Evolutionary conservation across 1,139 yeast species (phyloP).

Genomic region (Blastobotrys raffinosifermentans): DNA sequence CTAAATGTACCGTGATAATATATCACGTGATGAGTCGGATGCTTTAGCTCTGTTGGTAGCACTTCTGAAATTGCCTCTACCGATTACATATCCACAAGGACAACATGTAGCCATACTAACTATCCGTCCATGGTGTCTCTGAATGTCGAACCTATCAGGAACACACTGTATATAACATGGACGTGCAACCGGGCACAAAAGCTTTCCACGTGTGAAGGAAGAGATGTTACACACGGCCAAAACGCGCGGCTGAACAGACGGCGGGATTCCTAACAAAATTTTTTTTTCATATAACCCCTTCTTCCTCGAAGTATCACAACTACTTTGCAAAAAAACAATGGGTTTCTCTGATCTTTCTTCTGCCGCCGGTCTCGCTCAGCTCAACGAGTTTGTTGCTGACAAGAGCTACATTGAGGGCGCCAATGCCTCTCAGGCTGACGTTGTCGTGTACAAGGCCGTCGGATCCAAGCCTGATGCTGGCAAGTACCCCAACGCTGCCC

Average conservation of each 20-base stretch:
- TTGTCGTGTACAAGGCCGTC: constrained; percentile 86
- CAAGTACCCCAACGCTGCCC: constrained; percentile 88
- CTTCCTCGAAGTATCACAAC: background rate
- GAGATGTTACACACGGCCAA: no score
- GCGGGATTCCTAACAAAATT: no score
- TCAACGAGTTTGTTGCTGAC: constrained; percentile 83
- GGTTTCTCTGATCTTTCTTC: constrained; percentile 7
- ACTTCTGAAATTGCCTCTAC: background rate
- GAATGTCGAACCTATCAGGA: background rate
- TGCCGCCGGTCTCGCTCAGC: constrained; percentile 22
- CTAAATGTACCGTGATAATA: background rate
- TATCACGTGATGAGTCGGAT: background rate
- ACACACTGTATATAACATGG: no score
- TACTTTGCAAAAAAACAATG: constrained; percentile 3
- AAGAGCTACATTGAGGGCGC: constrained; percentile 85
- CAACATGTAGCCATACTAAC: no score
- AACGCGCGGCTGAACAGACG: no score
- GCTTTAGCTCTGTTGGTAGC: background rate
- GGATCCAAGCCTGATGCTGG: constrained; percentile 47
- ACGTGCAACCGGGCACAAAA: no score
- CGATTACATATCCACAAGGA: background rate
- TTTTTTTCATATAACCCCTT: background rate
- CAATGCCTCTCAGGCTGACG: constrained; percentile 86
- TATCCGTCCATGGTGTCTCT: background rate
- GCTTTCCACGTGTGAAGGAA: no score